Conservation (phyloP, 257 asterid genomes). For the Agastache rugosa region DNA sequence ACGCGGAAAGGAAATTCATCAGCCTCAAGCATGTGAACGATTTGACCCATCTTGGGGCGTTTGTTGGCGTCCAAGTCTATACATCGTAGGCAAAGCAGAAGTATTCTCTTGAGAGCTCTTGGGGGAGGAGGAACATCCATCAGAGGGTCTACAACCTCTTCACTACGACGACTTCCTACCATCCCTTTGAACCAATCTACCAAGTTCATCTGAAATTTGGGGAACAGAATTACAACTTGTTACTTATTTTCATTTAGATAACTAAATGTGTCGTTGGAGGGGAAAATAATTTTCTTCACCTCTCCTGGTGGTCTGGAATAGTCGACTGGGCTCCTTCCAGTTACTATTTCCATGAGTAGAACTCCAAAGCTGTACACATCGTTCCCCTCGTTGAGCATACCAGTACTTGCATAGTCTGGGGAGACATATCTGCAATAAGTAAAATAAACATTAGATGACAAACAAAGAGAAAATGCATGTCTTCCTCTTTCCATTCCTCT, state of each 20-base stretch:
- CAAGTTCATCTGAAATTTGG: constrained; percentile 83
- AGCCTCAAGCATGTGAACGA: constrained; percentile 97
- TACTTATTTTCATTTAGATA: not conserved
- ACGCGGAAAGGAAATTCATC: constrained; percentile 82
- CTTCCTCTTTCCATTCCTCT: not conserved
- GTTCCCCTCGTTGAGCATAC: constrained; percentile 94
- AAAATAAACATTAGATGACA: constrained; percentile 16
- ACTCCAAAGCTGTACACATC: constrained; percentile 97
- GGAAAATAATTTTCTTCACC: constrained; percentile 46
- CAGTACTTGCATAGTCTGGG: constrained; percentile 98
- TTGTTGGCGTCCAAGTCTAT: constrained; percentile 85
- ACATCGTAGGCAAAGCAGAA: constrained; percentile 88
- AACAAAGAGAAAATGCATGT: not conserved
- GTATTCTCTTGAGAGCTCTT: constrained; percentile 77
- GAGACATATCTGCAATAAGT: constrained; percentile 80
- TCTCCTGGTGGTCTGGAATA: constrained; percentile 91
- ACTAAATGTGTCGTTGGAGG: not conserved
- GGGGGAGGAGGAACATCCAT: constrained; percentile 74
- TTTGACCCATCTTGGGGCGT: constrained; percentile 99
- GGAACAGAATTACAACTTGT: not conserved
- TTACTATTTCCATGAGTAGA: constrained; percentile 88
- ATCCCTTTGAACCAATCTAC: constrained; percentile 97
- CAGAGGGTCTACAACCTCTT: constrained; percentile 81
- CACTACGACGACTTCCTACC: constrained; percentile 83
- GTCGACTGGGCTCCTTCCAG: constrained; percentile 94